Evolutionary conservation across 192 early-diverging fungal species (phyloP), one percentile per base, ranked within the genome.

Genomic region (Piromyces sp.): DNA sequence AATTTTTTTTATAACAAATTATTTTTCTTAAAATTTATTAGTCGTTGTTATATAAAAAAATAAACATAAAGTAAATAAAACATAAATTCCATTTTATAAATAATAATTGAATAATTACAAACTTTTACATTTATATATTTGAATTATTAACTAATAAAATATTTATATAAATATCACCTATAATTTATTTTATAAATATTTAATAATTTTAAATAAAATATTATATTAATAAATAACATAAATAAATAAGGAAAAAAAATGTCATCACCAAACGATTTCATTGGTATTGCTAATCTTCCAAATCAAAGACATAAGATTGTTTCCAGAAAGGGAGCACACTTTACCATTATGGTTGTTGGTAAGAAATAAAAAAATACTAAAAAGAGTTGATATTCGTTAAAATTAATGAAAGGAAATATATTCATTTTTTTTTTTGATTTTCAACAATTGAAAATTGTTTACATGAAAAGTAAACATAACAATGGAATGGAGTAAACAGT

Each of bases 301-400:
- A 99, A 99, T 90, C 97, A 99, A 89, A 91, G 94, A 80, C 97
- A 99, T 88, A 94, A 95, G 88, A 97, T 99, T 90, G 97, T 96
- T 82, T 96, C 96, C 83, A 93, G 96, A 87, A 93, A 95, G 86
- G 97, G 97, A 37, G 92, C 96, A 79, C 94, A 95, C 91, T 97
- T 96, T 85, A 97, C 96, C 80, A 81, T 99, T 84, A 96, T 97
- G 95, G 96, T 96, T 29, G 95, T 96, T 83, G 96, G 93, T 93
- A 89, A 79, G 88, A 83, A 30, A 22, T 79, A 26, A 30, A 9
- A 17, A 33, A 0, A 14, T 19, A 28, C 17, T 26, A 31, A 38
- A 17, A 51, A 33, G 9, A 33, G n/a, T n/a, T n/a, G n/a, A n/a
- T n/a, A n/a, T n/a, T n/a, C n/a, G n/a, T n/a, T n/a, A n/a, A n/a